phyloP scores from a whole-genome alignment of 495 filamentous ascomycete species.

The Articulospora tetracladia region DNA sequence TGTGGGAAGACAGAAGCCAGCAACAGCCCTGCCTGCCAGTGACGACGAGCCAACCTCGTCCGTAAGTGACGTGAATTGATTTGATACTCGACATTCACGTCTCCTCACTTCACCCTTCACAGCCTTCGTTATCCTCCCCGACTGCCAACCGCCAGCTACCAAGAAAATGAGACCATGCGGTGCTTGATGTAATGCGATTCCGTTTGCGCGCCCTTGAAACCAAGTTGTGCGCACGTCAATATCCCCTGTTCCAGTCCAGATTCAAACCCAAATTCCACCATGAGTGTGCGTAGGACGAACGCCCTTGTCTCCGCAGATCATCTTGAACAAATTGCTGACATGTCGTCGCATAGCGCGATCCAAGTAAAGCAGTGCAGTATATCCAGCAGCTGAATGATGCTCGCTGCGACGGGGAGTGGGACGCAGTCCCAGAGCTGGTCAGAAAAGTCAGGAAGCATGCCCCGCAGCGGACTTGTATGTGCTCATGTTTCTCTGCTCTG shows the following conservation, averaged over 20 bases:
- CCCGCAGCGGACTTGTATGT: constrained; percentile 76
- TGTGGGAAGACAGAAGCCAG: too few relatives aligned
- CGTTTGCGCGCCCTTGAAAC: too few relatives aligned
- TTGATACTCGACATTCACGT: too few relatives aligned
- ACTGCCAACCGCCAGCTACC: too few relatives aligned
- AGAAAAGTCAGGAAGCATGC: constrained; percentile 93
- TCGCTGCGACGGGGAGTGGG: constrained; percentile 84
- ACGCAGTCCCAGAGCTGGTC: constrained; percentile 81
- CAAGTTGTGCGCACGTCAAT: neutral
- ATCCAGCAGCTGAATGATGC: constrained; percentile 76
- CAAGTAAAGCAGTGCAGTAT: constrained; percentile 76
- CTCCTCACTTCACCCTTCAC: too few relatives aligned
- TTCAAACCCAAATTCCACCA: neutral
- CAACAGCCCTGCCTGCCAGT: too few relatives aligned
- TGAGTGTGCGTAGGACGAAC: neutral
- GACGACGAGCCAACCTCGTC: too few relatives aligned
- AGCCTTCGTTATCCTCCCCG: too few relatives aligned
- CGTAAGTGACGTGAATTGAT: too few relatives aligned
- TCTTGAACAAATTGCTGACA: neutral
- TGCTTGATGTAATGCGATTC: too few relatives aligned
- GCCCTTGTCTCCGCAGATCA: neutral
- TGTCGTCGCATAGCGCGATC: constrained; percentile 19
- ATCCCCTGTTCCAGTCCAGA: neutral
- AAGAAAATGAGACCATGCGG: too few relatives aligned
- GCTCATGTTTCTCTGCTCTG: constrained; percentile 6